Conservation (phyloP, 306 rosid species). For the Pterocarpus macrocarpus region DNA sequence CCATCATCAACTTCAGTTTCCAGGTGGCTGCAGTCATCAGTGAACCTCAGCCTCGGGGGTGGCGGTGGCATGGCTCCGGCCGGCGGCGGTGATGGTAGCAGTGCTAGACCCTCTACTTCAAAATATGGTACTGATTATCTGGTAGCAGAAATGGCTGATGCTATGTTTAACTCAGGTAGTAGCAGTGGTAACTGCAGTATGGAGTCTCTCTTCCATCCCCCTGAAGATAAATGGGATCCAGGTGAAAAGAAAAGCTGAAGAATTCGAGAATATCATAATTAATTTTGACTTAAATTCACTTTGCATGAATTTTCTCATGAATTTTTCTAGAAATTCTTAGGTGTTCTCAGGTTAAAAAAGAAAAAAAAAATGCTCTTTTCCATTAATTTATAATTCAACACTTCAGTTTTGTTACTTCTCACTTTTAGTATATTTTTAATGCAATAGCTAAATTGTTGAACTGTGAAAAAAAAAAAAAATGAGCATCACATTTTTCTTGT, state of each 20-base stretch:
- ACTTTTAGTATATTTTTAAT: too few species aligned
- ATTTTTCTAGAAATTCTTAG: too few species aligned
- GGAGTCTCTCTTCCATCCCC: constrained; percentile 62
- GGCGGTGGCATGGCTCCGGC: neutral
- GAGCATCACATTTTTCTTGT: too few species aligned
- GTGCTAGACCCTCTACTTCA: constrained; percentile 48
- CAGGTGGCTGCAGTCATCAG: constrained; percentile 44
- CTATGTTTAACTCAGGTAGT: constrained; percentile 74
- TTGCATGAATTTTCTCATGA: neutral
- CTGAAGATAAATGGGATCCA: constrained; percentile 53
- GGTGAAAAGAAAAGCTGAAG: constrained; percentile 54
- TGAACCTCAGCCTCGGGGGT: constrained; percentile 17
- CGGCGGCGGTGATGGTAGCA: neutral
- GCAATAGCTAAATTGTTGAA: too few species aligned
- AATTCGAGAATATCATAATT: neutral
- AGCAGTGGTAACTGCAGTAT: constrained; percentile 58
- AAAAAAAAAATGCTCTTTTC: too few species aligned
- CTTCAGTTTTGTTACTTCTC: too few species aligned
- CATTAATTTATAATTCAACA: too few species aligned
- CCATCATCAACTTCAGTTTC: constrained; percentile 30
- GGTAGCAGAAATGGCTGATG: constrained; percentile 71
- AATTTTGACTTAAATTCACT: neutral
- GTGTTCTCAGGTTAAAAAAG: too few species aligned
- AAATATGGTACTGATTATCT: constrained; percentile 44
- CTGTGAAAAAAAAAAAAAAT: too few species aligned